phyloP scores from a whole-genome alignment of 2,329 filamentous ascomycete genomes.

The Cladophialophora carrionii region DNA sequence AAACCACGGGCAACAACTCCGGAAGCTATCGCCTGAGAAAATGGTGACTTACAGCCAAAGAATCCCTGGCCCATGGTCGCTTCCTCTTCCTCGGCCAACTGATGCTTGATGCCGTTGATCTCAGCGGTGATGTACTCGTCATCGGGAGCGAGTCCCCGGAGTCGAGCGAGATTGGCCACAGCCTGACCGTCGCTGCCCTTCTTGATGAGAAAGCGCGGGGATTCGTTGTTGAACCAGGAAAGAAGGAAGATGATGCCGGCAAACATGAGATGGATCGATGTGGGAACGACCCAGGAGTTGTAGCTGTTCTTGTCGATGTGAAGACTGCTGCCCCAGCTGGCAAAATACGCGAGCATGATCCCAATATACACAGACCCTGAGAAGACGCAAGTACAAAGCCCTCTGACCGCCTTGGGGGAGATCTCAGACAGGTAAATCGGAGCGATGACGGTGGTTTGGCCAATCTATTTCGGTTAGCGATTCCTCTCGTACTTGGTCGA shows the following conservation, averaged over 20 bases:
- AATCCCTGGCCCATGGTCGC: slow-evolving; percentile 68
- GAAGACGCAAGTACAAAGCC: slow-evolving; percentile 73
- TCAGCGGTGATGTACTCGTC: slow-evolving; percentile 66
- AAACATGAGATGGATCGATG: slow-evolving; percentile 76
- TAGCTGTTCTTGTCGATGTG: slow-evolving; percentile 54
- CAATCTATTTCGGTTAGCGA: slow-evolving; percentile 9
- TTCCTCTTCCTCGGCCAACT: slow-evolving; percentile 72
- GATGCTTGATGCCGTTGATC: slow-evolving; percentile 65
- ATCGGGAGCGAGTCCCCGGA: slow-evolving; percentile 63
- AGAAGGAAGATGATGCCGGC: slow-evolving; percentile 71
- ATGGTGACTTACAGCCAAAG: slow-evolving; percentile 54
- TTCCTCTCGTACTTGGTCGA: not conserved
- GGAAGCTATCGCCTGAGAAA: not conserved
- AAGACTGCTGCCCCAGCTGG: slow-evolving; percentile 54
- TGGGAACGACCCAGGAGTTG: slow-evolving; percentile 65
- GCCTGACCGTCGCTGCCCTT: slow-evolving; percentile 59
- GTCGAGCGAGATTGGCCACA: slow-evolving; percentile 52
- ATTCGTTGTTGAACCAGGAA: slow-evolving; percentile 70
- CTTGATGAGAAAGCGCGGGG: slow-evolving; percentile 72
- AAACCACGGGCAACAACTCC: not conserved
- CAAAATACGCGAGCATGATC: slow-evolving; percentile 74
- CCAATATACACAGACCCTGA: slow-evolving; percentile 74
- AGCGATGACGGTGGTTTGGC: slow-evolving; percentile 51
- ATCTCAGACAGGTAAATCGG: slow-evolving; percentile 75
- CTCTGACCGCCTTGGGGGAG: slow-evolving; percentile 68